phyloP scores from a whole-genome alignment of 768 basidiomycete species.

The Neoboletus subvelutipes region DNA sequence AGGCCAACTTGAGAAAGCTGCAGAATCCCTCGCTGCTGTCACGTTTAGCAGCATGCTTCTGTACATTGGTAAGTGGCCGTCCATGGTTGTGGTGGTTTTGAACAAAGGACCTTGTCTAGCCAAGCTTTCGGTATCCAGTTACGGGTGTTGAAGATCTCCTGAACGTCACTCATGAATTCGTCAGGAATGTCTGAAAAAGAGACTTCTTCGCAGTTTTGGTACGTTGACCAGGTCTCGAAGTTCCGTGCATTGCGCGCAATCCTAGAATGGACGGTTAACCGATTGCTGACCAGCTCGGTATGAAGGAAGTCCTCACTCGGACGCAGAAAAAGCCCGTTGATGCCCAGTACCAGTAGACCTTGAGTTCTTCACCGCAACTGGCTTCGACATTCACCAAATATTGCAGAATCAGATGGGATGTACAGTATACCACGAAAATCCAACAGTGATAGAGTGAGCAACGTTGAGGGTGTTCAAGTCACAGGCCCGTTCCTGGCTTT shows the following conservation, averaged over 20 bases:
- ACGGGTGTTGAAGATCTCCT: conserved; percentile 38
- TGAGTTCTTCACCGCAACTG: conserved; percentile 9
- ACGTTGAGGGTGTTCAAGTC: conserved; percentile 7
- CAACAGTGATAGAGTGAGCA: conserved; percentile 4
- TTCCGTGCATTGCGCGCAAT: conserved; percentile 48
- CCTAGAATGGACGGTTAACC: conserved; percentile 28
- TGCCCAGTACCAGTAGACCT: conserved; percentile 17
- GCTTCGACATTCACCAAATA: conserved; percentile 20
- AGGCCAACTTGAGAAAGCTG: conserved; percentile 34
- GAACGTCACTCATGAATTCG: conserved; percentile 37
- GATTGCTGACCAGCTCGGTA: not conserved
- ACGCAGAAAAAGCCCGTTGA: conserved; percentile 44
- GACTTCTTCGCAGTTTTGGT: conserved; percentile 51
- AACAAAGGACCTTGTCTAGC: conserved; percentile 39
- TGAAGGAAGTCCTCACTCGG: conserved; percentile 37
- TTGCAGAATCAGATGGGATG: not conserved
- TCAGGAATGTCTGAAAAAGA: conserved; percentile 45
- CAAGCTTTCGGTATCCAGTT: conserved; percentile 41
- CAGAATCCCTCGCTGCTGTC: conserved; percentile 14
- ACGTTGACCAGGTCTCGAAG: conserved; percentile 52
- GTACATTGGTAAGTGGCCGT: not conserved
- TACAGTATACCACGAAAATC: not conserved
- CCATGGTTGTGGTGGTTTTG: not conserved
- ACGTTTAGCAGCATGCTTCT: conserved; percentile 9
- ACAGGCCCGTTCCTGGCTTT: not conserved